Base-by-base conservation (phyloP, 2,329 filamentous ascomycete species). In the Aspergillus tanneri region DNA sequence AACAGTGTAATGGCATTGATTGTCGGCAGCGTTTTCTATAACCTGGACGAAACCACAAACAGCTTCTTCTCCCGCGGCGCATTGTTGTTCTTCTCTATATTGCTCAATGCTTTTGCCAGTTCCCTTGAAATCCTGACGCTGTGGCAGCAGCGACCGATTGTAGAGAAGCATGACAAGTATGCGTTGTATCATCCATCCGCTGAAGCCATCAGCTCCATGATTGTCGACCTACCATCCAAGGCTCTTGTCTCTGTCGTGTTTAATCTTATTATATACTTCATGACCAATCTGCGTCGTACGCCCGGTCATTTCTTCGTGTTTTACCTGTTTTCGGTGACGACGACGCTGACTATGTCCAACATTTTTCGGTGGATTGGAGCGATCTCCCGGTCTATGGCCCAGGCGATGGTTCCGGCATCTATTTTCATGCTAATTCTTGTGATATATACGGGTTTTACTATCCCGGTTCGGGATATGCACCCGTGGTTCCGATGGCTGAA, bases 151-250 rank as follows among this genome's bases (percentile, higher is more conserved):
- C 85, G 91, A 19, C 87, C 88, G 1, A 95, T 96, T 58, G 88
- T 96, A 52, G 90, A 96, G 66, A 96, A 96, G 65, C 91, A 96
- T 60, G 74, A 78, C 51, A 83, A 86, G 50, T 96, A 95, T 64
- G 90, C 90, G 8, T 77, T 96, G 4, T 95, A 96, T 63, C 91
- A 95, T 62, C 90, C 91, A 0, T 90, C 87, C 2, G 87, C 90
- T n/a, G 90, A 96, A 75, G 88, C 90, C 11, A 79, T 89, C 51
- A 83, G 87, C 0, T 93, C 88, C 5, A 92, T 95, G 83, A 72
- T 96, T 30, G 86, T 83, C 51, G 91, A 96, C 58, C 69, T 95
- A 68, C 90, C 91, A 0, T 87, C 88, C 66, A 95, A 92, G 68
- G 69, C 95, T 4, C 27, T 72, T 11, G 90, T 90, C 55, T 73